phyloP scores from a whole-genome alignment of 495 filamentous ascomycete species.

The Podospora appendiculata region DNA sequence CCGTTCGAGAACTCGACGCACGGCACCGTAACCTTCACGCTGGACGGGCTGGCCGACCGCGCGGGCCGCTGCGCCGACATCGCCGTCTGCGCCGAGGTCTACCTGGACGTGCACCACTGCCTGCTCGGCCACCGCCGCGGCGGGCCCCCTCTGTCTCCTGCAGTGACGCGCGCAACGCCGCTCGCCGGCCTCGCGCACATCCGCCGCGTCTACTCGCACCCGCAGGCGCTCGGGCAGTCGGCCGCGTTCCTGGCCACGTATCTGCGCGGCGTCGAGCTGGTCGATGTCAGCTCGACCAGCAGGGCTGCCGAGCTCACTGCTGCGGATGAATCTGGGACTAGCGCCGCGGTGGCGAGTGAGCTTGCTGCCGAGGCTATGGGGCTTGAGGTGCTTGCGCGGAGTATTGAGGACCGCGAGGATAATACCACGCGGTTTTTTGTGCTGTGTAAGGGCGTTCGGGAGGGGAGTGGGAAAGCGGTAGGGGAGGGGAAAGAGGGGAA shows the following conservation, averaged over 20 bases:
- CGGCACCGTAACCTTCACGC: conserved; percentile 78
- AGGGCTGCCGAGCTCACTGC: conserved; percentile 71
- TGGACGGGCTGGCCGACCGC: conserved; percentile 80
- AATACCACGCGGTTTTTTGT: conserved; percentile 90
- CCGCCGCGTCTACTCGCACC: conserved; percentile 72
- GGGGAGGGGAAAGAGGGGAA: not conserved
- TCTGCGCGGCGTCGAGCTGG: conserved; percentile 62
- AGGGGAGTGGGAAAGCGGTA: not conserved
- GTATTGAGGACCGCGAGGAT: conserved; percentile 75
- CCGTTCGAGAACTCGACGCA: conserved; percentile 96
- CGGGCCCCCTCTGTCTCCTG: not conserved
- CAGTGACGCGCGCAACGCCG: conserved; percentile 20
- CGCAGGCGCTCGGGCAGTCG: conserved; percentile 92
- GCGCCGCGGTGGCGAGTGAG: conserved; percentile 69
- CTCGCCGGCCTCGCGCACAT: conserved; percentile 38
- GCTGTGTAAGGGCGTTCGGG: conserved; percentile 29
- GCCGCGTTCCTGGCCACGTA: conserved; percentile 58
- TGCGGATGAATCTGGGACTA: conserved; percentile 46
- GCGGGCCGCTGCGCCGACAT: conserved; percentile 51
- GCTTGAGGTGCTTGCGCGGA: conserved; percentile 58
- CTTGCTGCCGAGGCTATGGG: conserved; percentile 61
- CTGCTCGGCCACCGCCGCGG: conserved; percentile 47
- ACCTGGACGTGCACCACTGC: conserved; percentile 79
- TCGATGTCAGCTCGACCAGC: conserved; percentile 82
- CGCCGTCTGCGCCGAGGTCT: conserved; percentile 69